Percentiles rank a stretch among this genome's conserved stretches.
phyloP scores from a whole-genome alignment of 1,139 yeast genomes.

The Candida albicans region DNA sequence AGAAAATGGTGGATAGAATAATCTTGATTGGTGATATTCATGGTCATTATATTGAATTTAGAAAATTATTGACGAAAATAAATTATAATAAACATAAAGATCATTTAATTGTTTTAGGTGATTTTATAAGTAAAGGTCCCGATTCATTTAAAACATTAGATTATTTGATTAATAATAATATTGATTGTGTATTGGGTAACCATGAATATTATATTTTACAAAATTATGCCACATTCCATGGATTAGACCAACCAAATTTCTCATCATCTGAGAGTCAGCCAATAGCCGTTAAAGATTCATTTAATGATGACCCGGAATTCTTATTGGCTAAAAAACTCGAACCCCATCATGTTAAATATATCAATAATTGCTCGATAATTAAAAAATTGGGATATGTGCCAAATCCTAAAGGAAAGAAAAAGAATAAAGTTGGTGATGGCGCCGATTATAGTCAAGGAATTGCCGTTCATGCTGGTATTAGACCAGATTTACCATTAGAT shows the following conservation, averaged over 20 bases:
- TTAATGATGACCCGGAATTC: constrained; percentile 56
- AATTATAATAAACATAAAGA: constrained; percentile 50
- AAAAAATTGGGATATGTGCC: constrained; percentile 64
- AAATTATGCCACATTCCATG: constrained; percentile 60
- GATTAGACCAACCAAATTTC: constrained; percentile 36
- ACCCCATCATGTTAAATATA: constrained; percentile 61
- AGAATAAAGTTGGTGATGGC: no score
- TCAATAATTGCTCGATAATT: constrained; percentile 63
- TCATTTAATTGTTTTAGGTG: constrained; percentile 75
- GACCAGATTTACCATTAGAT: constrained; percentile 58
- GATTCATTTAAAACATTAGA: constrained; percentile 70
- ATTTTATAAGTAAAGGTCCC: constrained; percentile 83
- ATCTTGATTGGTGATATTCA: constrained; percentile 86
- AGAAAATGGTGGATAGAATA: constrained; percentile 40
- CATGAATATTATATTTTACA: constrained; percentile 73
- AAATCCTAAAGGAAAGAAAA: constrained; percentile 12
- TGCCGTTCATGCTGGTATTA: constrained; percentile 78
- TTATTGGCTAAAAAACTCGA: constrained; percentile 49
- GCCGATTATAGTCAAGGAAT: constrained; percentile 41
- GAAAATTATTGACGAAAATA: constrained; percentile 46
- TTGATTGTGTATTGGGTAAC: constrained; percentile 83
- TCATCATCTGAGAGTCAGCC: background rate
- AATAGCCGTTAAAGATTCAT: constrained; percentile 20
- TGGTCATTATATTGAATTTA: constrained; percentile 65
- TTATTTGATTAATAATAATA: constrained; percentile 54